Evolutionary conservation across 2,329 filamentous ascomycete species (phyloP).

Genomic region (Venturia asperata): DNA sequence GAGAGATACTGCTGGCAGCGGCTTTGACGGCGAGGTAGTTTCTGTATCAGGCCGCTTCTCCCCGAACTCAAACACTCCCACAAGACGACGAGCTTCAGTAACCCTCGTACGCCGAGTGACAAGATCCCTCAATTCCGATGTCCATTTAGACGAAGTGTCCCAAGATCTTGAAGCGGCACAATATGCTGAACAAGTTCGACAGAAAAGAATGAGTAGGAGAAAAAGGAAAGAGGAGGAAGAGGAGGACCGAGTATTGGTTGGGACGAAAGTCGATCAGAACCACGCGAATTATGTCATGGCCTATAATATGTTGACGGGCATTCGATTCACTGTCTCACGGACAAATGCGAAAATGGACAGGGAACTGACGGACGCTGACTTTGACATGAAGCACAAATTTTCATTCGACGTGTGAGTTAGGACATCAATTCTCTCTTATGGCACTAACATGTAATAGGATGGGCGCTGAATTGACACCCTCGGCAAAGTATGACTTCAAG

Average conservation of each 20-base stretch:
- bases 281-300: constrained; percentile 97
- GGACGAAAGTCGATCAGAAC: constrained; percentile 94
- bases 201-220: constrained; percentile 83
- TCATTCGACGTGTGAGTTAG: constrained; percentile 87
- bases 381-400: constrained; percentile 91
- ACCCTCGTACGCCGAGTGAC: constrained; percentile 74
- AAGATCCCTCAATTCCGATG: constrained; percentile 76
- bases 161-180: constrained; percentile 85
- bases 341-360: constrained; percentile 96
- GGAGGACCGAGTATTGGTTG: constrained; percentile 80
- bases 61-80: constrained; percentile 58
- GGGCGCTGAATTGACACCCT: constrained; percentile 93
- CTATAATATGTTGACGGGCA: constrained; percentile 99
- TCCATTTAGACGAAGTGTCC: constrained; percentile 71
- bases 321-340: constrained; percentile 90
- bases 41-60: constrained; percentile 77
- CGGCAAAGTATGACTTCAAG: constrained; percentile 99
- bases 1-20: constrained; percentile 48
- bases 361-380: constrained; percentile 82
- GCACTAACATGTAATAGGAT: constrained; percentile 49
- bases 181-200: constrained; percentile 88
- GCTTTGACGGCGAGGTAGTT: constrained; percentile 42
- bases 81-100: constrained; percentile 67
- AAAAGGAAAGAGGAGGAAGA: constrained; percentile 83
- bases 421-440: constrained; percentile 19